These are phyloP conservation scores for Carpinus fangiana DNA, from an alignment of 306 rosid species.

Conservation along the genomic window DNA sequence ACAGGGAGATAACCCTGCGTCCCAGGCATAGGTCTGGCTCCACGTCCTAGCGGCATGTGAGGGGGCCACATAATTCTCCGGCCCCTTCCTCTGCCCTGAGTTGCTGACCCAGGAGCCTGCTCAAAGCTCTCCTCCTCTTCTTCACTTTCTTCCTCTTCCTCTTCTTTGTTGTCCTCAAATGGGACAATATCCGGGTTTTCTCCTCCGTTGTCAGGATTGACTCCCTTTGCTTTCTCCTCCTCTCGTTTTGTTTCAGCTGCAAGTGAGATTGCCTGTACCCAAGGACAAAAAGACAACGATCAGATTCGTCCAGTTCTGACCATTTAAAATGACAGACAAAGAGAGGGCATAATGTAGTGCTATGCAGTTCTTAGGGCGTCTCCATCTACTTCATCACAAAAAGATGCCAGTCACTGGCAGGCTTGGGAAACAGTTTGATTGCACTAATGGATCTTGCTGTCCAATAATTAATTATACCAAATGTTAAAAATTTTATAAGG, in stretches of 20 bases:
- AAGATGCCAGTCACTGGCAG: background rate
- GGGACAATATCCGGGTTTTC: constrained; percentile 98
- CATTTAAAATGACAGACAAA: background rate
- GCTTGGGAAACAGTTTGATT: background rate
- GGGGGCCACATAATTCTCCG: constrained; percentile 98
- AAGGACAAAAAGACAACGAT: constrained; percentile 5
- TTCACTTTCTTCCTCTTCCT: constrained; percentile 99
- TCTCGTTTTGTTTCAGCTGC: constrained; percentile 95
- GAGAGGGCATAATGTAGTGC: background rate
- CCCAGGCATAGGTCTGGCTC: constrained; percentile 92
- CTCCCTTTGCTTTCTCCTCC: constrained; percentile 99
- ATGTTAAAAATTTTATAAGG: background rate
- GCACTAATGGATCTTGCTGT: background rate
- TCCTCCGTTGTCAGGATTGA: constrained; percentile 76
- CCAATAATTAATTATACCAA: background rate
- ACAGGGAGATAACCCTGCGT: constrained; percentile 86
- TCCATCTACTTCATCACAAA: constrained; percentile 19
- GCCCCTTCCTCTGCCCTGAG: constrained; percentile 94
- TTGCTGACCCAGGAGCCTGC: constrained; percentile 58
- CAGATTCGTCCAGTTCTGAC: constrained; percentile 19
- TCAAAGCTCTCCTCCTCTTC: constrained; percentile 90
- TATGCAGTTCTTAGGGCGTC: constrained; percentile 9
- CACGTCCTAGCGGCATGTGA: constrained; percentile 85
- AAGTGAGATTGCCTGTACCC: constrained; percentile 72
- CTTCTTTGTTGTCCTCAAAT: constrained; percentile 98